Evolutionary conservation across 164 flowering plant species (phyloP), one percentile per base, ranked within the genome.

Genomic region (Paratinospora sagittata): DNA sequence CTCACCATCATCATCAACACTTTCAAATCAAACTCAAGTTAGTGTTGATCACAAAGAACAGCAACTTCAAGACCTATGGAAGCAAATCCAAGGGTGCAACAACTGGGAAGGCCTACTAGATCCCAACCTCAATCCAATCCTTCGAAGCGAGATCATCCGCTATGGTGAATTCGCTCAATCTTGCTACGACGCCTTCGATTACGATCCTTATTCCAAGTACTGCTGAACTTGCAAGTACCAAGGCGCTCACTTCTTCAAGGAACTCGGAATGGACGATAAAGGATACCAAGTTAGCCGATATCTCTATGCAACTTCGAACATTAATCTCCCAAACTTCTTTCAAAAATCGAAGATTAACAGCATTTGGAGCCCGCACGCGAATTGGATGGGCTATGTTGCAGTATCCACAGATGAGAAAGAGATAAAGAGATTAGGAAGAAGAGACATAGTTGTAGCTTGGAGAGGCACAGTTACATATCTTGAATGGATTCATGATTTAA

Each of bases 321-420:
- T 90, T 66, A 84, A 90, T 68, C 86, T 92, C 10, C 96, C 93
- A 8, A 89, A 89, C 57, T 90, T 87, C 80, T 90, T 92, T 76
- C 85, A 86, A 68, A 81, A 83, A 55, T 83, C 95, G 1, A 76
- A 72, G 69, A 55, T 78, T 34, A 74, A 81, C 62, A 80, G 76
- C 7, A 81, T 86, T 0, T 90, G 97, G 96, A 89, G 94, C 81
- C 71, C 68, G n/a, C 83, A 88, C 39, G 91, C 96, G 0, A 92
- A 90, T 72, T 92, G 96, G 96, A 89, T 90, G 85, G 97, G 96
- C 36, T 92, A 89, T 74, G 83, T 92, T 0, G 92, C 97, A 0
- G 92, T 90, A 12, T 49, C 88, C 17, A 78, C 80, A 14, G 84
- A 87, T 57, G 85, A 81, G 14, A 81, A 80, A 0, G 87, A 79